Evolutionary conservation across 352 stramenopile species (phyloP), one percentile per base, ranked within the genome.

Genomic region (Phytophthora sp.): DNA sequence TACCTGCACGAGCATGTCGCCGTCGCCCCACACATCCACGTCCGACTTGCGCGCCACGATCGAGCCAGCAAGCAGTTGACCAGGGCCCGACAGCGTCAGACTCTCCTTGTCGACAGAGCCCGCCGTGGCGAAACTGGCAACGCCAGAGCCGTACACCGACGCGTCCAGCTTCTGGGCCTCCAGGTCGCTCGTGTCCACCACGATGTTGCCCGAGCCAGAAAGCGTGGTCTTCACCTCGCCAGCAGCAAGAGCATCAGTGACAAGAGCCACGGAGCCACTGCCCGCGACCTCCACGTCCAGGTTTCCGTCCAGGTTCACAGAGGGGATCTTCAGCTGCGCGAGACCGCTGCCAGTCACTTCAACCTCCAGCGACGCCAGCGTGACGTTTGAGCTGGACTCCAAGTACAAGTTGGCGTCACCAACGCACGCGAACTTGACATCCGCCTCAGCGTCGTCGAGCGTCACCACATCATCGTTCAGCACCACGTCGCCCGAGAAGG

Each of bases 141-240:
- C 46, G 18, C 76, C 77, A 34, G 72, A 79, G 50, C 81, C 81
- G 46, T 79, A 84, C 8, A 90, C 74, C 4, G 76, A 76, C 9
- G 64, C 64, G 11, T 61, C 61, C 30, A 89, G 63, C 15, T 77
- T 70, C 18, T 79, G 57, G 4, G 69, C 56, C 21, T 37, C 46
- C 9, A 86, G 31, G 7, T 70, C 67, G 30, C 54, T 66, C 30
- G 81, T 73, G 30, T 82, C 56, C 26, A 88, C 46, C 12, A 79
- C 45, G 44, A 81, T 54, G 38, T 54, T 42, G 13, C 75, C 72
- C 12, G 68, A 63, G 6, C 72, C 72, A 21, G 72, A 72, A 24
- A 77, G 35, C 12, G 62, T 74, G 4, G 59, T 63, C 49, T 71
- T 75, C 31, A 81, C 43, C 17, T 73, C 56, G 12, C 55, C 37